Evolutionary conservation across 2,329 filamentous ascomycete genomes (phyloP), one percentile per base, ranked within the genome.

Genomic region (Neonectria coccinea): DNA sequence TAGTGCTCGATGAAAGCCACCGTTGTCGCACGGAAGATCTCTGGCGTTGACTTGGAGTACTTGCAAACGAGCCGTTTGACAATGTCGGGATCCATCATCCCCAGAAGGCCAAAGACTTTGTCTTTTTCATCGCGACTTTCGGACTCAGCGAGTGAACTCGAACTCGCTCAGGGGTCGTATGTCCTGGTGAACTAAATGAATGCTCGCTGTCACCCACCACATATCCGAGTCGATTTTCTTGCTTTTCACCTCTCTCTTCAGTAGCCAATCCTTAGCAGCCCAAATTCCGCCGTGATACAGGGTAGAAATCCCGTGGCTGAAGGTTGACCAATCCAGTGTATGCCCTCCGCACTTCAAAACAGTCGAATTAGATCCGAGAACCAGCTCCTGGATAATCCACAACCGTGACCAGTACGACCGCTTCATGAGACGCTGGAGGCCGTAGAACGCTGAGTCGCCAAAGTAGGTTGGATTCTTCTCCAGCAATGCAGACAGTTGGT

Each of bases 351-450:
- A 64, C 12, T 48, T 52, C 22, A 66, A 44, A 22, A 66, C 33
- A 20, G 64, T 66, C 9, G 56, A 55, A 20, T 54, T 52, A 1
- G 64, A 63, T 10, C 64, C 64, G n/a, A 66, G 52, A n/a, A 66
- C 60, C 11, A 66, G 36, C 31, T 64, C 64, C 20, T 64, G 64
- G 9, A 66, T 59, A 51, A 66, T 66, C 60, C 64, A 66, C 22
- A 66, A 51, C 16, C 64, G 60, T 22, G 48, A 56, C 64, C 64
- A 66, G 4, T 66, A 66, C 4, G 31, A 25, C n/a, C 56, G 47
- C 22, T 55, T 52, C 60, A 66, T 66, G 31, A 66, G 55, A 18
- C 22, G 59, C 29, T 59, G 42, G 20, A 66, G 56, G 16, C 55
- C 60, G 27, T 66, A 60, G 25, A 66, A 64, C 7, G 48, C 59